These are phyloP conservation scores for Jackrogersella minutella DNA, from an alignment of 495 filamentous ascomycete species.

Conservation along the genomic window DNA sequence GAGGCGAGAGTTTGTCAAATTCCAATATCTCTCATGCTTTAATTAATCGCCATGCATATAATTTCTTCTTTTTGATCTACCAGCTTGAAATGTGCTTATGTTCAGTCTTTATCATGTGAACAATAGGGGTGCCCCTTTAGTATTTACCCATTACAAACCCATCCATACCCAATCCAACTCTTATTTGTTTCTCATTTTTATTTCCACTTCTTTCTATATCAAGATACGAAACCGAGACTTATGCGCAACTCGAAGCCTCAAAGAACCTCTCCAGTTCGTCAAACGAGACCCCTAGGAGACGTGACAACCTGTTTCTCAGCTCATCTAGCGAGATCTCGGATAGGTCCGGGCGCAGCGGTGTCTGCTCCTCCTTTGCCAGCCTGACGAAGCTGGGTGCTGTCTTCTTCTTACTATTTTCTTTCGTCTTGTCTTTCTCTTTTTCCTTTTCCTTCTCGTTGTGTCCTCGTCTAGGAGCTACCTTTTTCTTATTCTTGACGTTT, in stretches of 20 bases:
- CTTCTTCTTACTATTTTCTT: not conserved
- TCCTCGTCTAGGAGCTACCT: not conserved
- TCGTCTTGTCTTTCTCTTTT: not conserved
- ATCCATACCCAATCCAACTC: too few species aligned
- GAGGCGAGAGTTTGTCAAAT: too few species aligned
- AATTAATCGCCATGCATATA: too few species aligned
- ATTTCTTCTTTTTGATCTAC: too few species aligned
- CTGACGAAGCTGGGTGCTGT: not conserved
- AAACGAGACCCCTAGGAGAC: slow-evolving; percentile 39
- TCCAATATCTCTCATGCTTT: too few species aligned
- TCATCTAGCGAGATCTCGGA: slow-evolving; percentile 44
- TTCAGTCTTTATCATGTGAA: too few species aligned
- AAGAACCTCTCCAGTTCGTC: slow-evolving; percentile 40
- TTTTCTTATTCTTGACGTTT: not conserved
- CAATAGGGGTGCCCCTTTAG: too few species aligned
- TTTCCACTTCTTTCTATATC: too few species aligned
- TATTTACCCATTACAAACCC: not conserved
- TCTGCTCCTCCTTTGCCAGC: slow-evolving; percentile 11
- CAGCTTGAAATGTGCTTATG: too few species aligned
- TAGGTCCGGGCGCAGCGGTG: slow-evolving; percentile 4
- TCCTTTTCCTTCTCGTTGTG: not conserved
- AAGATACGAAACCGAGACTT: not conserved
- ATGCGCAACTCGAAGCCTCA: slow-evolving; percentile 28
- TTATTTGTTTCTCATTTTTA: not conserved
- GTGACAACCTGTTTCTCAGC: slow-evolving; percentile 35